Evolutionary conservation across 345 rosid species (phyloP).

Genomic region (Camelina laxa): DNA sequence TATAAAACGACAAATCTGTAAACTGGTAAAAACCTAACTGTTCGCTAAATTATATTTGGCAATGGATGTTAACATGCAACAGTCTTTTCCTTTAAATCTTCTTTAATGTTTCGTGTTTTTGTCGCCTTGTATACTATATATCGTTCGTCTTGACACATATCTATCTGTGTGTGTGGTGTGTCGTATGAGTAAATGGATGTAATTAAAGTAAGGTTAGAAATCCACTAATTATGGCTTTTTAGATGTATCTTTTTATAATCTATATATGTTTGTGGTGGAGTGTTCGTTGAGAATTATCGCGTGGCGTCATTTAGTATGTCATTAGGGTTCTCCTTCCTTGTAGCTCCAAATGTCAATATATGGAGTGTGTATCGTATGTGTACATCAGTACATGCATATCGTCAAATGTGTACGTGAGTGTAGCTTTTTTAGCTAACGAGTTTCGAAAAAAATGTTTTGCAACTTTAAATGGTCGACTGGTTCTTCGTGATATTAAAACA

Average conservation of each 20-base stretch:
- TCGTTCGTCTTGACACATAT: slow-evolving; percentile 10
- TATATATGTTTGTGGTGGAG: slow-evolving; percentile 37
- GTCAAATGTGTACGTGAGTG: slow-evolving; percentile 16
- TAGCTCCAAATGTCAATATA: neutral
- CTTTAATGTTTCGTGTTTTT: slow-evolving; percentile 15
- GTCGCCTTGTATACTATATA: neutral
- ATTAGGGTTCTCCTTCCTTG: slow-evolving; percentile 12
- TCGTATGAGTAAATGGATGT: slow-evolving; percentile 32
- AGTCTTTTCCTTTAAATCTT: slow-evolving; percentile 8
- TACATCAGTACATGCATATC: neutral
- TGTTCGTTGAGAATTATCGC: slow-evolving; percentile 30
- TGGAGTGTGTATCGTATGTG: neutral
- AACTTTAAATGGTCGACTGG: slow-evolving; percentile 11
- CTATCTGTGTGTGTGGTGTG: slow-evolving; percentile 9
- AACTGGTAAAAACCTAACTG: slow-evolving; percentile 11
- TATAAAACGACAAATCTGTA: slow-evolving; percentile 24
- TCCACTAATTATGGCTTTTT: slow-evolving; percentile 36
- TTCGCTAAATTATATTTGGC: slow-evolving; percentile 9
- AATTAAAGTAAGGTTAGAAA: neutral
- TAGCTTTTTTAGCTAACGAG: slow-evolving; percentile 9
- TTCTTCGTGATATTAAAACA: neutral
- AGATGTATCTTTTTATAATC: slow-evolving; percentile 4
- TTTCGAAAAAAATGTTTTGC: neutral
- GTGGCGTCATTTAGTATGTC: slow-evolving; percentile 39
- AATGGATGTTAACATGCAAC: slow-evolving; percentile 25